phyloP scores from a whole-genome alignment of 768 basidiomycete genomes.

The Tylopilus sp. region DNA sequence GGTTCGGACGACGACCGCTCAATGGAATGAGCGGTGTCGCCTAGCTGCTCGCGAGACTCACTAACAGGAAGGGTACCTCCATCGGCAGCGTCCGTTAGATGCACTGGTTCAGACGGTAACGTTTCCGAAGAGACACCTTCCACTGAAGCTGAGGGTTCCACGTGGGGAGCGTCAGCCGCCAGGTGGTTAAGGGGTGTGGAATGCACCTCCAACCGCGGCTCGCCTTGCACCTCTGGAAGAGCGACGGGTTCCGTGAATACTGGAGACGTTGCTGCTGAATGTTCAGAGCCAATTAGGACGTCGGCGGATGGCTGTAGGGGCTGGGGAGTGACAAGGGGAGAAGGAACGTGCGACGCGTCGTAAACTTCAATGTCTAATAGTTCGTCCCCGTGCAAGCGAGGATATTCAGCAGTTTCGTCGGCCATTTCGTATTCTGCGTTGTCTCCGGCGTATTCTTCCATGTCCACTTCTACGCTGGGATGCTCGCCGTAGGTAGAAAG shows the following conservation, averaged over 20 bases:
- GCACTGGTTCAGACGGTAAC: not conserved
- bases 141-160: slow-evolving; percentile 12
- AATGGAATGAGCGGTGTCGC: not conserved
- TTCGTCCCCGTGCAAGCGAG: slow-evolving; percentile 23
- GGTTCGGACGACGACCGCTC: slow-evolving; percentile 8
- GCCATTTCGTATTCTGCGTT: slow-evolving; percentile 48
- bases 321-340: slow-evolving; percentile 23
- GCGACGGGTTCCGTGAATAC: slow-evolving; percentile 6
- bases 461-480: slow-evolving; percentile 59
- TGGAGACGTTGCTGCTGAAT: not conserved
- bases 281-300: slow-evolving; percentile 17
- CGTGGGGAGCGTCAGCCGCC: slow-evolving; percentile 13
- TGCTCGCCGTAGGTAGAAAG: slow-evolving; percentile 32
- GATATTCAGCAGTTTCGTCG: slow-evolving; percentile 31
- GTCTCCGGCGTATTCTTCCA: slow-evolving; percentile 52
- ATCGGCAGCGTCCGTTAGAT: slow-evolving; percentile 6
- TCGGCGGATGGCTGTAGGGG: slow-evolving; percentile 15
- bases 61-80: slow-evolving; percentile 5
- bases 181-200: slow-evolving; percentile 14
- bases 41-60: slow-evolving; percentile 21
- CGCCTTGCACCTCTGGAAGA: slow-evolving; percentile 2
- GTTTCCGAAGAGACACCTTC: slow-evolving; percentile 8
- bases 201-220: slow-evolving; percentile 12
- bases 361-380: slow-evolving; percentile 40
- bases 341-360: slow-evolving; percentile 35